These are phyloP conservation scores for Colletotrichum sp. DNA, from an alignment of 2,329 filamentous ascomycete species.

Conservation along the genomic window DNA sequence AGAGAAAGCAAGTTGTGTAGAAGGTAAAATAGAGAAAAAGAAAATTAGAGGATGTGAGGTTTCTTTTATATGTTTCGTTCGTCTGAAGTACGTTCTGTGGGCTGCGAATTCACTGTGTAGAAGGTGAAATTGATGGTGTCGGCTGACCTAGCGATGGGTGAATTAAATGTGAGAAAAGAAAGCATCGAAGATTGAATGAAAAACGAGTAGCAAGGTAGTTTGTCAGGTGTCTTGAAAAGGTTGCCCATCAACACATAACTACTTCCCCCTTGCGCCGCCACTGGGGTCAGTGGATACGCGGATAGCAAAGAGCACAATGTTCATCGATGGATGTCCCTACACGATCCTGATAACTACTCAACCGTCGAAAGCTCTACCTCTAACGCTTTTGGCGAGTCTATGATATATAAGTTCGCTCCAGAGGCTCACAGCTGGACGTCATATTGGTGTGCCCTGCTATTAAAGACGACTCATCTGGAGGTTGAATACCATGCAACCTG, in stretches of 20 bases:
- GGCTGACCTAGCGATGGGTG: not conserved
- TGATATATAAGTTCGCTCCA: not conserved
- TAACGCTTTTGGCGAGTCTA: not conserved
- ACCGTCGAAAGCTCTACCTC: not conserved
- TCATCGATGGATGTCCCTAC: not conserved
- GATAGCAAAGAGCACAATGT: not conserved
- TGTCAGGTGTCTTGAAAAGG: not conserved
- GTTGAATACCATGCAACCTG: not conserved
- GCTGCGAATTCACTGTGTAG: not conserved
- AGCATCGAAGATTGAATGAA: not conserved
- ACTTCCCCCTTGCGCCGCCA: not conserved
- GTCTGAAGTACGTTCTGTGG: not conserved
- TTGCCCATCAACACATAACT: not conserved
- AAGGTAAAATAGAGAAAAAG: not conserved
- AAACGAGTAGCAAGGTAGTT: not conserved
- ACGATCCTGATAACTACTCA: not conserved
- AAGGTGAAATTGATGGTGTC: not conserved
- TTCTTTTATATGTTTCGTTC: not conserved
- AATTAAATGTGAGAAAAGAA: not conserved
- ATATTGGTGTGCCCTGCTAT: not conserved
- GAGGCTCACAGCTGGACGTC: not conserved
- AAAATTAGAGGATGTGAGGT: not conserved
- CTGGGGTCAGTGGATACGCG: not conserved
- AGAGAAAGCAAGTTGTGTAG: not conserved
- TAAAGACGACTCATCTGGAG: not conserved